phyloP scores from a whole-genome alignment of 2,329 filamentous ascomycete species.

The Colletotrichum godetiae region DNA sequence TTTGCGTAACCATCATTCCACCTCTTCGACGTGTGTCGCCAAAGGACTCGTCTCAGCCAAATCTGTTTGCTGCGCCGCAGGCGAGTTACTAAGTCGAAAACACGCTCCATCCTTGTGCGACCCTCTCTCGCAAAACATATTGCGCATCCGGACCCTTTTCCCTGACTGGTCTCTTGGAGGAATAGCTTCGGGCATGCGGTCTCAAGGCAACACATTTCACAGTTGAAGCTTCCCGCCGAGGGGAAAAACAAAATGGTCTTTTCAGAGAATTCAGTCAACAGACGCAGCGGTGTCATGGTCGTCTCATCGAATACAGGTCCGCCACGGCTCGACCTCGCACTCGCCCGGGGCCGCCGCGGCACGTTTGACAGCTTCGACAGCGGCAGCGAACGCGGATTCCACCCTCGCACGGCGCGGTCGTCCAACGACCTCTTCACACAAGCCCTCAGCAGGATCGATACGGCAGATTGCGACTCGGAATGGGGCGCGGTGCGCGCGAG shows the following conservation, averaged over 20 bases:
- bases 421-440: constrained; percentile 32
- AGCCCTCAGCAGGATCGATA: constrained; percentile 17
- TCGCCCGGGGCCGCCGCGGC: constrained; percentile 20
- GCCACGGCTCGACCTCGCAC: constrained; percentile 31
- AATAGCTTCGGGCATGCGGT: constrained; percentile 14
- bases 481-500: constrained; percentile 32
- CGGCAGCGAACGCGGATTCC: constrained; percentile 16
- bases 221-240: neutral
- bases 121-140: constrained; percentile 1
- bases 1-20: constrained; percentile 10
- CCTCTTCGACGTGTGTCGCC: constrained; percentile 10
- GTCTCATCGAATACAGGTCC: constrained; percentile 31
- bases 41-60: constrained; percentile 7
- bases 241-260: constrained; percentile 7
- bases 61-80: constrained; percentile 18
- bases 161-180: neutral
- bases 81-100: neutral
- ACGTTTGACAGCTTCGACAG: constrained; percentile 34
- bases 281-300: constrained; percentile 30
- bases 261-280: constrained; percentile 6
- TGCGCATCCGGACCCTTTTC: neutral
- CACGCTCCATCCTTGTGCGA: constrained; percentile 5
- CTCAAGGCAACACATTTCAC: constrained; percentile 4
- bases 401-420: constrained; percentile 32
- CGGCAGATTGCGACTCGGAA: constrained; percentile 20